Conservation (phyloP, 495 filamentous ascomycete genomes). For the Daldinia bambusicola region DNA sequence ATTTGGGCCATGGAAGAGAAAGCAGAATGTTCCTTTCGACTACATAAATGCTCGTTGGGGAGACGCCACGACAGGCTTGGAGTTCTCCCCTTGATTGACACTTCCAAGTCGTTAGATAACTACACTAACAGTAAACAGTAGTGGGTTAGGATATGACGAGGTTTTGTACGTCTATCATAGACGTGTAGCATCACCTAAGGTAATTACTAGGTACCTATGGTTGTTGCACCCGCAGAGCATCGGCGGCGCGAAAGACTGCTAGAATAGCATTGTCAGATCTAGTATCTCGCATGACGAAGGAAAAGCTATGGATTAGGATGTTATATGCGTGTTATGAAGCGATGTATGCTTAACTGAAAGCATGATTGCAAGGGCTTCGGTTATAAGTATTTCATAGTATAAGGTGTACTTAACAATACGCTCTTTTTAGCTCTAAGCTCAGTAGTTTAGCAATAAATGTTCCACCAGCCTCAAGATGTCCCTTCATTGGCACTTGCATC, state of each 20-base stretch:
- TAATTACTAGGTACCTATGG: too few relatives aligned
- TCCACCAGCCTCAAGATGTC: not conserved
- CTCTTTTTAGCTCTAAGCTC: not conserved
- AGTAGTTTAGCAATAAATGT: not conserved
- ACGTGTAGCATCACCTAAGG: too few relatives aligned
- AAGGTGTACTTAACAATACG: not conserved
- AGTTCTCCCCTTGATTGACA: not conserved
- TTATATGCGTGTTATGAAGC: not conserved
- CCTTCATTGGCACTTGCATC: not conserved
- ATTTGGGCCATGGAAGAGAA: slow-evolving; percentile 30
- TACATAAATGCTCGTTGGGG: slow-evolving; percentile 28
- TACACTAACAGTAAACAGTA: not conserved
- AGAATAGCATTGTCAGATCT: too few relatives aligned
- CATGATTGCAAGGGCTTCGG: not conserved
- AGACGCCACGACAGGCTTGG: slow-evolving; percentile 9
- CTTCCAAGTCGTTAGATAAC: not conserved
- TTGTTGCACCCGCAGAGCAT: too few relatives aligned
- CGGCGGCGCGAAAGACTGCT: too few relatives aligned
- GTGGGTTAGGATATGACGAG: not conserved
- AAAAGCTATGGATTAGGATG: too few relatives aligned
- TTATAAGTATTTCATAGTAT: not conserved
- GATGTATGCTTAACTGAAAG: not conserved
- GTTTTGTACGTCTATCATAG: too few relatives aligned
- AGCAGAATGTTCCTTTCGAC: slow-evolving; percentile 7
- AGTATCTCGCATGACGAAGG: too few relatives aligned